Conservation (phyloP, 2,329 filamentous ascomycete genomes). For the Ophiostoma ulmi region DNA sequence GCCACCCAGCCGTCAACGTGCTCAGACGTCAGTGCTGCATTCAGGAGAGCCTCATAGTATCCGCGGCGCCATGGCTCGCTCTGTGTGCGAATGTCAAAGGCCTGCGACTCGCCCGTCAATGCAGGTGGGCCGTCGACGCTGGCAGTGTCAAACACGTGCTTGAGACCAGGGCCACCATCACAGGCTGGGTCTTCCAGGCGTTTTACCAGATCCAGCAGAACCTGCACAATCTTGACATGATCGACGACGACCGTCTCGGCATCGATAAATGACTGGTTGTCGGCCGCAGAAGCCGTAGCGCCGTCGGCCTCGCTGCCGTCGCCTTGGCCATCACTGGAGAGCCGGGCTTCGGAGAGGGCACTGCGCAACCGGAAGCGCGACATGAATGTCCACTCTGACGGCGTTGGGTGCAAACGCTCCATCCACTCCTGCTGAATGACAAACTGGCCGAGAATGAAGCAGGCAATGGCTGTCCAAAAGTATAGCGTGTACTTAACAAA, state of each 20-base stretch:
- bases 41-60: slow-evolving; percentile 79
- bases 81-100: slow-evolving; percentile 67
- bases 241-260: slow-evolving; percentile 46
- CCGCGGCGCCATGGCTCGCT: slow-evolving; percentile 79
- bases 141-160: slow-evolving; percentile 39
- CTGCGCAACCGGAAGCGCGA: slow-evolving; percentile 64
- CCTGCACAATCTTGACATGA: slow-evolving; percentile 62
- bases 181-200: slow-evolving; percentile 63
- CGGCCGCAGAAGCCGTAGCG: slow-evolving; percentile 25
- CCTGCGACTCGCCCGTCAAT: neutral
- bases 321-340: slow-evolving; percentile 30
- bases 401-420: slow-evolving; percentile 73
- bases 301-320: neutral
- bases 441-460: slow-evolving; percentile 57
- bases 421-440: slow-evolving; percentile 67
- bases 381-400: slow-evolving; percentile 71
- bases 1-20: slow-evolving; percentile 73
- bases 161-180: slow-evolving; percentile 62
- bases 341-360: slow-evolving; percentile 54
- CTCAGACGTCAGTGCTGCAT: slow-evolving; percentile 69
- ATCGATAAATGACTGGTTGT: slow-evolving; percentile 50
- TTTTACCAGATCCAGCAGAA: slow-evolving; percentile 54
- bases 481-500: slow-evolving; percentile 63
- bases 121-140: neutral
- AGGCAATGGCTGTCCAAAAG: slow-evolving; percentile 58